Evolutionary conservation across 2,329 filamentous ascomycete genomes (phyloP).

Genomic region (Colletotrichum sp.): DNA sequence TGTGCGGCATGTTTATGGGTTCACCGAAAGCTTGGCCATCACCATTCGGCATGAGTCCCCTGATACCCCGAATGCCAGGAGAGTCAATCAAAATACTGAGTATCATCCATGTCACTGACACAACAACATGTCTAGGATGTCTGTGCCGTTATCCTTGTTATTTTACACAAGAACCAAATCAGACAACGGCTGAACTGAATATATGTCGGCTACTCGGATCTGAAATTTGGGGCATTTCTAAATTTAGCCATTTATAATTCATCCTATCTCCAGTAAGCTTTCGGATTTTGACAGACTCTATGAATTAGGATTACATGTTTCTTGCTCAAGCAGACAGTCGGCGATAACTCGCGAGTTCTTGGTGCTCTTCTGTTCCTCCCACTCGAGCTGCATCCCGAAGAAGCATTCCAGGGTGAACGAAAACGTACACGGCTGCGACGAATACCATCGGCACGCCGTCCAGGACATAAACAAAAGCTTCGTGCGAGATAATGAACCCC

Average conservation of each 20-base stretch:
- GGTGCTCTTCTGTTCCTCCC: background rate
- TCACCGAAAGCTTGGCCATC: background rate
- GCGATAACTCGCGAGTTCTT: background rate
- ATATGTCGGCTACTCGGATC: background rate
- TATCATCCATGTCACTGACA: background rate
- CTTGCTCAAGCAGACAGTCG: background rate
- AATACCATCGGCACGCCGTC: background rate
- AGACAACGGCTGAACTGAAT: background rate
- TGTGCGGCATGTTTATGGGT: background rate
- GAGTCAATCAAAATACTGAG: accelerated
- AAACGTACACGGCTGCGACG: background rate
- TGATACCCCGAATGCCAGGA: background rate
- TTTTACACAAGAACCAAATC: background rate
- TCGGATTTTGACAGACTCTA: background rate
- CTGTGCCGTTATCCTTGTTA: background rate
- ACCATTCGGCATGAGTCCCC: background rate
- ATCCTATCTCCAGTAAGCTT: background rate
- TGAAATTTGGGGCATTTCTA: background rate
- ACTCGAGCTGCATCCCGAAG: background rate
- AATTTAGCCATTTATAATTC: background rate
- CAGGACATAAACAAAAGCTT: background rate
- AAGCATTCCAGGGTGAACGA: background rate
- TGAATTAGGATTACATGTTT: background rate
- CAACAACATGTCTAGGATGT: background rate
- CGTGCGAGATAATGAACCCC: background rate